Percentiles rank a stretch among this genome's conserved stretches.
Evolutionary conservation across 768 basidiomycete genomes (phyloP).

Genomic region (Mycena alexandri): DNA sequence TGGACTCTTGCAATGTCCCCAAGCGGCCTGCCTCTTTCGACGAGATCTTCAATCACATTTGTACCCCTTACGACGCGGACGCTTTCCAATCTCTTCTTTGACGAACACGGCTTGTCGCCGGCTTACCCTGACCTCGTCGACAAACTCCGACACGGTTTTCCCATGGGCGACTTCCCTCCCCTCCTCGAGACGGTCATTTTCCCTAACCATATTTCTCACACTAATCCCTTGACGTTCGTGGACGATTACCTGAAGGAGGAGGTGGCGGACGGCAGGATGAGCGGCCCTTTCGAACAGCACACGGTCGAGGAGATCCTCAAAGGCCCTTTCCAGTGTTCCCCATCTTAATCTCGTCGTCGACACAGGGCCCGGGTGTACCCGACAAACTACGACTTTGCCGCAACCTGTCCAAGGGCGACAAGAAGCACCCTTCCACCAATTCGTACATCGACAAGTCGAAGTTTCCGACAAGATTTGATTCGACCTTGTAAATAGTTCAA

Average conservation of each 20-base stretch:
- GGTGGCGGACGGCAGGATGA: conserved; percentile 40
- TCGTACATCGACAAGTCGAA: not conserved
- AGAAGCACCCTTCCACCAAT: not conserved
- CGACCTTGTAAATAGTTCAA: too few species aligned
- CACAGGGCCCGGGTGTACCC: conserved; percentile 26
- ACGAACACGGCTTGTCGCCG: conserved; percentile 13
- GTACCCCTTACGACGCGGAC: conserved; percentile 36
- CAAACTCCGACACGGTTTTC: conserved; percentile 29
- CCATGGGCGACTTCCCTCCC: conserved; percentile 22
- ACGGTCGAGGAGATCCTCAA: conserved; percentile 28
- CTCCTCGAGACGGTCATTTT: conserved; percentile 35
- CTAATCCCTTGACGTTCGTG: conserved; percentile 1
- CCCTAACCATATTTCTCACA: conserved; percentile 14
- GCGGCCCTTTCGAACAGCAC: conserved; percentile 32
- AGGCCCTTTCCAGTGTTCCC: conserved; percentile 37
- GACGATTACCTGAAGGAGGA: conserved; percentile 39
- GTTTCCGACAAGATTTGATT: not conserved
- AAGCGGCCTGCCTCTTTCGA: not conserved
- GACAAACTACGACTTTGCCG: conserved; percentile 24
- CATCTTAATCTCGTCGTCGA: conserved; percentile 34
- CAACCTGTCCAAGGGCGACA: not conserved
- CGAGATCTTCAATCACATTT: conserved; percentile 27
- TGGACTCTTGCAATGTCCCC: not conserved
- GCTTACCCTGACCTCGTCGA: conserved; percentile 37
- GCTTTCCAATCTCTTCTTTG: conserved; percentile 33